Percentiles rank a stretch among this genome's conserved stretches.
phyloP scores from a whole-genome alignment of 140 eudicot species.

The Oenanthe javanica region DNA sequence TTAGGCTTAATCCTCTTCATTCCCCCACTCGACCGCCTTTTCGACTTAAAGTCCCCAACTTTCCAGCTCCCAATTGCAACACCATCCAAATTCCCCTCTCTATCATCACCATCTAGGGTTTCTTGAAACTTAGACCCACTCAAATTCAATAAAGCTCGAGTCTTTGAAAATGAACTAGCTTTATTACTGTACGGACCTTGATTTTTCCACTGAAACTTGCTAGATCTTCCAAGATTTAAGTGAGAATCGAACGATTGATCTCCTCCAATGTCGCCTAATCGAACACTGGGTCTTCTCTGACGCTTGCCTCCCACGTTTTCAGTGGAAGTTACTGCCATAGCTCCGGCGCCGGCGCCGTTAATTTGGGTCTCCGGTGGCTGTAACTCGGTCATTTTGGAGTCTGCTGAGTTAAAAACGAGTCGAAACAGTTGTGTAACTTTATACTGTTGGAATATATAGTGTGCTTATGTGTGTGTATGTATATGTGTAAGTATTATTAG shows the following conservation, averaged over 20 bases:
- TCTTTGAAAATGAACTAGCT: constrained; percentile 20
- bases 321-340: constrained; percentile 11
- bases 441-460: no score
- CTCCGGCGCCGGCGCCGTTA: constrained; percentile 16
- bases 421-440: not conserved
- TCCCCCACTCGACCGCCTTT: constrained; percentile 19
- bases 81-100: constrained; percentile 27
- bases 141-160: constrained; percentile 27
- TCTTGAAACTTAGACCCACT: constrained; percentile 18
- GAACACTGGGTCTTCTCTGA: constrained; percentile 58
- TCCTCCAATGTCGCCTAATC: constrained; percentile 59
- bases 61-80: constrained; percentile 62
- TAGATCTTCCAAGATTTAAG: constrained; percentile 8
- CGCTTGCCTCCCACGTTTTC: constrained; percentile 27
- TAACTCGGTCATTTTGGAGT: constrained; percentile 29
- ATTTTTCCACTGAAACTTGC: constrained; percentile 27
- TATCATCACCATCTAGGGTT: constrained; percentile 19
- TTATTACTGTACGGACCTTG: constrained; percentile 13
- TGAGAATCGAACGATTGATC: constrained; percentile 27
- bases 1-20: constrained; percentile 39
- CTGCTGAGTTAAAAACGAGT: not conserved
- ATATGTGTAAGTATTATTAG: not conserved
- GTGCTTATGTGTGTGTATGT: not conserved
- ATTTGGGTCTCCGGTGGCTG: constrained; percentile 26
- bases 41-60: constrained; percentile 32